These are phyloP conservation scores for Colletotrichum caudatum DNA, from an alignment of 2,329 filamentous ascomycete species.

Conservation along the genomic window DNA sequence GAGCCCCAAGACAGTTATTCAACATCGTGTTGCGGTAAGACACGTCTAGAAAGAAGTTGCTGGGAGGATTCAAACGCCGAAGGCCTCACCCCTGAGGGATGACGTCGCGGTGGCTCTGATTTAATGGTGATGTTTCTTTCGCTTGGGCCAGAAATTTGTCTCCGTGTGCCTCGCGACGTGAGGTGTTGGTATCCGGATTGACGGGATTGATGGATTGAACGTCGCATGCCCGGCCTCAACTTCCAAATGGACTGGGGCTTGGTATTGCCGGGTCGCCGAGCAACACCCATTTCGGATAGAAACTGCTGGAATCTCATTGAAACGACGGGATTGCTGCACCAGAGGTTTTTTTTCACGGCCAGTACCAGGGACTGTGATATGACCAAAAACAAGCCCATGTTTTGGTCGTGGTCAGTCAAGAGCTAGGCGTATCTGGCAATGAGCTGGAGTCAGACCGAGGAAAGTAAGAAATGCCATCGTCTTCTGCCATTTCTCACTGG, in stretches of 20 bases:
- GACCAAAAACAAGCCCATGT: not conserved
- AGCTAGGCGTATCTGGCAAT: not conserved
- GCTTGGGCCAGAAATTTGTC: not conserved
- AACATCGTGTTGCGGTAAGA: not conserved
- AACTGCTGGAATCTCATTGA: not conserved
- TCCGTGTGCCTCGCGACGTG: rapidly evolving
- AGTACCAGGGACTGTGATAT: not conserved
- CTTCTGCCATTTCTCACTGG: not conserved
- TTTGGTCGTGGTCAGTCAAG: not conserved
- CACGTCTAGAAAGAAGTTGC: not conserved
- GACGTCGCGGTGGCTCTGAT: not conserved
- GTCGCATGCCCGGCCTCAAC: not conserved
- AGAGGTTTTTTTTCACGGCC: rapidly evolving
- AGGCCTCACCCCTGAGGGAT: not conserved
- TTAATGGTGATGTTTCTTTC: not conserved
- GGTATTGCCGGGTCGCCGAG: not conserved
- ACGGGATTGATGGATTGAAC: not conserved
- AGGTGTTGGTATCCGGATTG: not conserved
- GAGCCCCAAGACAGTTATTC: no score
- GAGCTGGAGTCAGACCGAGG: not conserved
- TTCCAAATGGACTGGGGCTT: not conserved
- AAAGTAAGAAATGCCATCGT: not conserved
- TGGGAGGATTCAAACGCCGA: not conserved
- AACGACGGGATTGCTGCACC: not conserved
- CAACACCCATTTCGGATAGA: not conserved